Base-by-base conservation (phyloP, 192 early-diverging fungal genomes). In the Radiomyces spectabilis region DNA sequence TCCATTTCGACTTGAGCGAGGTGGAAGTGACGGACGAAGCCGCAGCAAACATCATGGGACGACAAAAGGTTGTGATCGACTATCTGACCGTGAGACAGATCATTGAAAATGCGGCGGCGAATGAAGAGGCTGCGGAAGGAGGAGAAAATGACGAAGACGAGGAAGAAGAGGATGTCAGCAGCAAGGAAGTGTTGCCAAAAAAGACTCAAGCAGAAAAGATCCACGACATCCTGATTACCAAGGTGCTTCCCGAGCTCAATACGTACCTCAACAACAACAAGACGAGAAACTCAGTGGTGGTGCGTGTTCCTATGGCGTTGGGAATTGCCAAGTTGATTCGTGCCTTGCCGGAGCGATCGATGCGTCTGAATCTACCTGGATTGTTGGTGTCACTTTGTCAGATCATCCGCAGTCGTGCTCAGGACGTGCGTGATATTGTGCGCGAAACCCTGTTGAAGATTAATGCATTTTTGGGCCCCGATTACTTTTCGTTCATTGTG, bases 391-490 rank as follows among this genome's bases (percentile, higher is more conserved):
- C 80, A 1, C 73, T 99, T 38, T 93, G 90, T 70, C 83, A 91
- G 55, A 85, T 95, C 39, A 81, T 97, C 55, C 86, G 80, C 47
- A 85, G 83, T 49, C 79, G 84, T 39, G 75, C 82, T 37, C 94
- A 94, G 61, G 85, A 86, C 26, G 84, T 86, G 4, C 86, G 97
- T 31, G 92, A 94, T 64, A 73, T 73, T 21, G 87, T 87, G 0
- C 81, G 97, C 7, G 85, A 90, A 24, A 95, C 94, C 0, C 60
- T 99, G 9, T 71, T 89, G 34, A 94, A 88, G 57, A 94, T 97
- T 34, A 79, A 82, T 8, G 79, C 79, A 32, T 81, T 92, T 63
- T 71, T 98, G 13, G 94, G 94, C 4, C 76, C 90, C 1, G 34
- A 65, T 5, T 97, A 89, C 71, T 83, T 99, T 50, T 78, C 74